Evolutionary conservation across 139 green algal species (phyloP), one percentile per base, ranked within the genome.

Genomic region (Astrephomene gubernaculifera): DNA sequence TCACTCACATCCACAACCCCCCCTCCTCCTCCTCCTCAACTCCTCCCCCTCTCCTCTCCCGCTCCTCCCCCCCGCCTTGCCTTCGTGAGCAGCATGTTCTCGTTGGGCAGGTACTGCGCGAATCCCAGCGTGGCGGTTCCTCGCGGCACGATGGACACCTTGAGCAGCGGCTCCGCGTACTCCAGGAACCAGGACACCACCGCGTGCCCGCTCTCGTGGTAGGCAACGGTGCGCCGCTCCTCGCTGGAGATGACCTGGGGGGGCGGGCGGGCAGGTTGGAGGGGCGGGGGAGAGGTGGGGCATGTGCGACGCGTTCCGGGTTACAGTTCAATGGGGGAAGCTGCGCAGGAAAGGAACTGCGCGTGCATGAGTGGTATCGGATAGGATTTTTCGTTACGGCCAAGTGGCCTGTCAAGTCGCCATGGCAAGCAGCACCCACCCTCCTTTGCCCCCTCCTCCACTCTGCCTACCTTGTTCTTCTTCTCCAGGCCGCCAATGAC

Each of bases 401-500:
- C 19, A 33, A 29, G 21, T 22, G 21, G 7, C 57, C 22, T 22
- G 10, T 67, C 57, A 14, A 29, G 19, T 7, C 57, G 25, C 57
- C 57, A 29, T 67, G 24, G 57, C 57, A 35, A 67, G 21, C 19
- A 10, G 24, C 17, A 7, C 57, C 19, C 57, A 29, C 57, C 19
- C 57, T 10, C 57, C 57, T 67, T 67, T 29, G 19, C 24, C 22
- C 24, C 7, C 57, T 67, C 24, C 7, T 29, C 19, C 63, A 70
- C n/a, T 41, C 63, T 9, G n/a, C 70, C 2, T 44, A 98, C 97
- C 94, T 99, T 99, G 92, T 98, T 98, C 92, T 98, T 98, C 93
- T 99, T 99, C 94, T 99, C 98, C 85, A 99, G 88, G 0, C 98
- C 98, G 27, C 97, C 98, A 67, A 99, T 99, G 35, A 99, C 95